These are phyloP conservation scores for Arthroderma sp. DNA, from an alignment of 2,329 filamentous ascomycete species.

Conservation along the genomic window DNA sequence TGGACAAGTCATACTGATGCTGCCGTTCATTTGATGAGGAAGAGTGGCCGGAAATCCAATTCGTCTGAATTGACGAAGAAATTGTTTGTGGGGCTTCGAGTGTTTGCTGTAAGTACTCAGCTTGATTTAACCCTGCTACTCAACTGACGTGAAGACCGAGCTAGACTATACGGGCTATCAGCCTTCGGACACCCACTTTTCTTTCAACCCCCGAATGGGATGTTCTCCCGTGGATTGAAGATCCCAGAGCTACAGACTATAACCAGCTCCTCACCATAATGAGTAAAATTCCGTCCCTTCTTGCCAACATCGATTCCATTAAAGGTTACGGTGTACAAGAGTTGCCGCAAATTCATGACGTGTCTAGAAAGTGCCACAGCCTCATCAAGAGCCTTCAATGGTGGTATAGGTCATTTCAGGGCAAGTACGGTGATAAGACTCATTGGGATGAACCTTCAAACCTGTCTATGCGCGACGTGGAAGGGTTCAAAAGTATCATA, in stretches of 20 bases:
- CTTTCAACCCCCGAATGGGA: constrained; percentile 1
- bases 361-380: not conserved
- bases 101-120: constrained; percentile 1
- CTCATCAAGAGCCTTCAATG: not conserved
- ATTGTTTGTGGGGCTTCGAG: not conserved
- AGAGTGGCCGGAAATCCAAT: not conserved
- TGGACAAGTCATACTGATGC: constrained; percentile 3
- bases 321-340: not conserved
- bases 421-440: not conserved
- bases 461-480: not conserved
- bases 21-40: not conserved
- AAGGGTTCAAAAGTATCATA: not conserved
- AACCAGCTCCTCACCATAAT: not conserved
- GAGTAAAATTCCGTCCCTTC: not conserved
- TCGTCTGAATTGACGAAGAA: not conserved
- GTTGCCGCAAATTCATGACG: not conserved
- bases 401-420: not conserved
- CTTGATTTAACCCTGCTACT: not conserved
- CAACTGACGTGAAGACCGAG: not conserved
- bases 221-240: constrained; percentile 1
- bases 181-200: not conserved
- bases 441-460: not conserved
- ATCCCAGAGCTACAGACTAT: not conserved
- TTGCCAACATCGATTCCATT: not conserved
- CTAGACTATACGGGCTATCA: not conserved